Conservation (phyloP, 2,329 filamentous ascomycete genomes). For the Colletotrichum tanaceti region DNA sequence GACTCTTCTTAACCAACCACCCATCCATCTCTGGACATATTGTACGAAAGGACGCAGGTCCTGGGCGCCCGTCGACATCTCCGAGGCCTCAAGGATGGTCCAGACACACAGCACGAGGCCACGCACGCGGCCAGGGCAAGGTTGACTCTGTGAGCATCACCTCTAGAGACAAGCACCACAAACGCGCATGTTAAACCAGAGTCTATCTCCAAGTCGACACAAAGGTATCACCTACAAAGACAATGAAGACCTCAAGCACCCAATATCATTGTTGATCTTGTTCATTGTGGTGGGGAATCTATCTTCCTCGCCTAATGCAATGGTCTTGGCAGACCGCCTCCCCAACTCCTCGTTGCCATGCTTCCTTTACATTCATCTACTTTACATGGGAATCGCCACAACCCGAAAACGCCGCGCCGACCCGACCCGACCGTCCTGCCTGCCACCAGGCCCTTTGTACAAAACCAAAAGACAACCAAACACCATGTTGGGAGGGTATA, state of each 20-base stretch:
- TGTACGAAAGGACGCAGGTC: background rate
- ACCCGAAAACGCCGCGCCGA: conserved; percentile 39
- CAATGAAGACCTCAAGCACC: background rate
- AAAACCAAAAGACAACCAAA: conserved; percentile 37
- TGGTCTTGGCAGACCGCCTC: conserved; percentile 12
- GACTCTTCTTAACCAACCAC: background rate
- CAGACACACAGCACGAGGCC: background rate
- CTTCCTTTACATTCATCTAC: conserved; percentile 32
- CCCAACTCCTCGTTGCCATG: conserved; percentile 22
- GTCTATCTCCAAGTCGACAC: background rate
- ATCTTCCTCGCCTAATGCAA: conserved; percentile 16
- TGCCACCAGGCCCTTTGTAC: conserved; percentile 29
- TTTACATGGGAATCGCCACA: conserved; percentile 33
- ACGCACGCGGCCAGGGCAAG: background rate
- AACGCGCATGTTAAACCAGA: background rate
- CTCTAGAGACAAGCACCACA: conserved; percentile 3
- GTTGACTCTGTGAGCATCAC: background rate
- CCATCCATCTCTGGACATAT: background rate
- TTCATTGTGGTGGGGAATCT: conserved; percentile 31
- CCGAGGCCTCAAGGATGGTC: background rate
- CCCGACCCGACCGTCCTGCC: conserved; percentile 35
- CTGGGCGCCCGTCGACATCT: background rate
- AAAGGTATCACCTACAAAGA: background rate
- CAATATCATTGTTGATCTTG: conserved; percentile 32
- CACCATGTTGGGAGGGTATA: conserved; percentile 36